Evolutionary conservation across 257 asterid genomes (phyloP).

Genomic region (Scutellaria baicalensis): DNA sequence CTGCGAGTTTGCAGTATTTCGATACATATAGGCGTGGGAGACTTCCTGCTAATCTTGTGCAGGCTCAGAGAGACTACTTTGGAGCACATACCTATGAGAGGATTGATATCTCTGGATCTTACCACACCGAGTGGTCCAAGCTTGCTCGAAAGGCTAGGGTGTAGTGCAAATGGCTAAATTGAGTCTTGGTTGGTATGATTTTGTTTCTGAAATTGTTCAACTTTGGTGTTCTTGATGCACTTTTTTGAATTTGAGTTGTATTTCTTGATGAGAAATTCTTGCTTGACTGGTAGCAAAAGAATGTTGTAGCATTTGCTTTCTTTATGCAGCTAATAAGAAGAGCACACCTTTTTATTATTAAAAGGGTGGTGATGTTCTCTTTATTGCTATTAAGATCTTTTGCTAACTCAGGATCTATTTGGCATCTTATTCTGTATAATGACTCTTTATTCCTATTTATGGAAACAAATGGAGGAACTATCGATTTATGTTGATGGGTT

Average conservation of each 20-base stretch:
- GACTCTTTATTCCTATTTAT: background rate
- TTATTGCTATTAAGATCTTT: background rate
- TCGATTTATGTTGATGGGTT: no score
- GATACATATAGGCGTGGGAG: no score
- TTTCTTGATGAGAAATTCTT: conserved; percentile 24
- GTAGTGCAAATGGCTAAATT: conserved; percentile 17
- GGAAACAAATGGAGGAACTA: no score
- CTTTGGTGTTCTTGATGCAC: conserved; percentile 20
- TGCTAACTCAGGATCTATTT: background rate
- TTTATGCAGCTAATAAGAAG: conserved; percentile 37
- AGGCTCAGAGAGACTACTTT: no score
- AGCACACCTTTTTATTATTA: no score
- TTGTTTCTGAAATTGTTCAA: conserved; percentile 19
- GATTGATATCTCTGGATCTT: conserved; percentile 46
- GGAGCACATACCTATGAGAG: conserved; percentile 85
- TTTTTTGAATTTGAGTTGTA: conserved; percentile 28
- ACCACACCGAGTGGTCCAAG: conserved; percentile 79
- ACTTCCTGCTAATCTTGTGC: no score
- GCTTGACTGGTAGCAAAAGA: conserved; percentile 15
- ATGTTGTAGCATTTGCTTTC: conserved; percentile 18
- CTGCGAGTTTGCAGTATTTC: no score
- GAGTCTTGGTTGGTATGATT: conserved; percentile 16
- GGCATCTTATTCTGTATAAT: background rate
- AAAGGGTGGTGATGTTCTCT: background rate
- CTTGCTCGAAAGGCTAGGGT: conserved; percentile 47